Percentiles rank a stretch among this genome's conserved stretches.
Conservation (phyloP, 176 grass and related monocot species). For the Aegilops umbellulata region DNA sequence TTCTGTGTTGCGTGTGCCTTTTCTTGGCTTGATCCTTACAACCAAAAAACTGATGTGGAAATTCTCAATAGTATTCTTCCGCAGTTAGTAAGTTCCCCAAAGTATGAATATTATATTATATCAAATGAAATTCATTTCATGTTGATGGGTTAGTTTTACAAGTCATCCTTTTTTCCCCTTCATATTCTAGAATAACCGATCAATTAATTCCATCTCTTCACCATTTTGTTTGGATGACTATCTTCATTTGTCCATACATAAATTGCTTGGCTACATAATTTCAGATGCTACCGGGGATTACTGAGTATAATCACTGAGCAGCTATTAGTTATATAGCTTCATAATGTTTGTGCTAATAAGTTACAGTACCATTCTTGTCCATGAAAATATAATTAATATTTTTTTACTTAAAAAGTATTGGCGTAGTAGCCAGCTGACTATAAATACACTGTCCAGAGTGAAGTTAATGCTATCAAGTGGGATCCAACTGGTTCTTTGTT, state of each 20-base stretch:
- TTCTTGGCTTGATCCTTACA: not conserved
- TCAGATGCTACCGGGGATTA: not conserved
- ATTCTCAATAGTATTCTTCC: not conserved
- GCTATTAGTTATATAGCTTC: not conserved
- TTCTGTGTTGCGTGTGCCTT: not conserved
- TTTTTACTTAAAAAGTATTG: not conserved
- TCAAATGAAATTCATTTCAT: not conserved
- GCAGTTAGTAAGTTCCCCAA: not conserved
- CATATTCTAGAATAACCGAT: not conserved
- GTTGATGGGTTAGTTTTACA: not conserved
- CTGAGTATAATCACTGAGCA: not conserved
- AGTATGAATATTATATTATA: not conserved
- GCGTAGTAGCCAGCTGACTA: not conserved
- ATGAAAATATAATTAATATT: conserved; percentile 6
- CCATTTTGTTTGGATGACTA: not conserved
- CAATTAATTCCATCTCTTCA: not conserved
- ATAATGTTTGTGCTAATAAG: not conserved
- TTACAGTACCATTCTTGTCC: not conserved
- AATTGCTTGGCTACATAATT: not conserved
- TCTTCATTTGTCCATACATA: not conserved
- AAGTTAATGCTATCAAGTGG: conserved; percentile 99
- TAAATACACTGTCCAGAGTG: conserved; percentile 48
- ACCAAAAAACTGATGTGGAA: not conserved
- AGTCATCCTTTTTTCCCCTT: not conserved
- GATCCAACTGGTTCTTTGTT: conserved; percentile 90